Evolutionary conservation across 306 rosid species (phyloP), one percentile per base, ranked within the genome.

Genomic region (Cucumis cinereus): DNA sequence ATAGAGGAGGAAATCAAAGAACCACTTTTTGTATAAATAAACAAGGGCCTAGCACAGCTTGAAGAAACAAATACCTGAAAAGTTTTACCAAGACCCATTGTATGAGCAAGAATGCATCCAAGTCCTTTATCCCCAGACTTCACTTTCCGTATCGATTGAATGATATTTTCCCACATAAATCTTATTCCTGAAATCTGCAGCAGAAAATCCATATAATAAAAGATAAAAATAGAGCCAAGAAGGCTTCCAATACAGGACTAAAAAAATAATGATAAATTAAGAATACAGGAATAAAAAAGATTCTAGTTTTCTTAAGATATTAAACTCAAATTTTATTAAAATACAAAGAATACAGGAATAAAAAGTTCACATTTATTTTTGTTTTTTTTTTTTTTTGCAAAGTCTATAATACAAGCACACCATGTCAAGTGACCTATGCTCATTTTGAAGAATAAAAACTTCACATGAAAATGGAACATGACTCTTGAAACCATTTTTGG

Each of bases 41-140:
- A 63, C 58, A 62, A 74, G 73, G 30, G 28, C 17, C 4, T 6
- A 60, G 45, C 11, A 22, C 56, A 80, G 60, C 47, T 28, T 7
- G 71, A 20, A 40, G 74, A 56, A 40, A 20, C 79, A 40, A 75
- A 74, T 85, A 94, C 99, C 99, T 94, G 99, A 79, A 94, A 83
- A 35, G 99, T 94, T 94, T 94, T 94, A 74, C 99, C 99, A 74
- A 94, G 97, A 73, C 99, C 99, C 99, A 94, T 94, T 23, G 89
- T 94, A 84, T 94, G 99, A 79, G 99, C 97, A 53, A 94, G 90
- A 84, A 94, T 92, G 85, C 99, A 94, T 61, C 99, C 99, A 86
- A 94, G 97, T 76, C 97, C 99, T 81, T 90, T 92, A 85, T 92
- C 96, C 81, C 97, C 99, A 63, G 91, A 90, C 79, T 85, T 91